Evolutionary conservation across 306 rosid species (phyloP).

Genomic region (Trichosanthes truncata): DNA sequence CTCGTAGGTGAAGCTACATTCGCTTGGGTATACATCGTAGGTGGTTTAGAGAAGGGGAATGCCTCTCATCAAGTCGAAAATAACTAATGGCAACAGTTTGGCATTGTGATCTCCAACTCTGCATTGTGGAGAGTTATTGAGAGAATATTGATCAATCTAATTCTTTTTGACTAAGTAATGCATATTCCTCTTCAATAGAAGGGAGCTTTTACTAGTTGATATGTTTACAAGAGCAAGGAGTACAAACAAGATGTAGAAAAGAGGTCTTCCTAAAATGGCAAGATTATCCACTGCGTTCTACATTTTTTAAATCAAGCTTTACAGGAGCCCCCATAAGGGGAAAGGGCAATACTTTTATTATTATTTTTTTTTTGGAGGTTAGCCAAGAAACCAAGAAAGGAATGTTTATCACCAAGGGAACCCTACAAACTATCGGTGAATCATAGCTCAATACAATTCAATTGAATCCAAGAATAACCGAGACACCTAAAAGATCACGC

Average conservation of each 20-base stretch:
- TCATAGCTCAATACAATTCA: background rate
- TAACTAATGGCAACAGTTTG: too few relatives aligned
- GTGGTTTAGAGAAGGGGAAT: background rate
- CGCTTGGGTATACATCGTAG: too few relatives aligned
- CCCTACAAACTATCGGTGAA: background rate
- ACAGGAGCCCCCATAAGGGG: background rate
- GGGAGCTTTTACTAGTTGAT: background rate
- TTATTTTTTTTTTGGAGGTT: background rate
- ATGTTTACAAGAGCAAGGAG: background rate
- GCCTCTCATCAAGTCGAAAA: too few relatives aligned
- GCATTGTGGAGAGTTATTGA: too few relatives aligned
- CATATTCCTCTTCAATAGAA: too few relatives aligned
- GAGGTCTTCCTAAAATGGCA: background rate
- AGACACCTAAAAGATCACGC: too few relatives aligned
- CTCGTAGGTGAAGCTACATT: background rate
- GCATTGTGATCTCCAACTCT: too few relatives aligned
- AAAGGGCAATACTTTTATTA: background rate
- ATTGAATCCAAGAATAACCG: background rate
- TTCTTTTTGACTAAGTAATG: too few relatives aligned
- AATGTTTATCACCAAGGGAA: background rate
- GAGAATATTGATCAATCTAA: too few relatives aligned
- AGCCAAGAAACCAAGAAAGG: background rate
- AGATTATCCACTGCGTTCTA: background rate
- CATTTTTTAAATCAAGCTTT: background rate
- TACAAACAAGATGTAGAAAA: background rate